These are phyloP conservation scores for Hansenula sp. DNA, from an alignment of 1,139 yeast genomes.

Conservation along the genomic window DNA sequence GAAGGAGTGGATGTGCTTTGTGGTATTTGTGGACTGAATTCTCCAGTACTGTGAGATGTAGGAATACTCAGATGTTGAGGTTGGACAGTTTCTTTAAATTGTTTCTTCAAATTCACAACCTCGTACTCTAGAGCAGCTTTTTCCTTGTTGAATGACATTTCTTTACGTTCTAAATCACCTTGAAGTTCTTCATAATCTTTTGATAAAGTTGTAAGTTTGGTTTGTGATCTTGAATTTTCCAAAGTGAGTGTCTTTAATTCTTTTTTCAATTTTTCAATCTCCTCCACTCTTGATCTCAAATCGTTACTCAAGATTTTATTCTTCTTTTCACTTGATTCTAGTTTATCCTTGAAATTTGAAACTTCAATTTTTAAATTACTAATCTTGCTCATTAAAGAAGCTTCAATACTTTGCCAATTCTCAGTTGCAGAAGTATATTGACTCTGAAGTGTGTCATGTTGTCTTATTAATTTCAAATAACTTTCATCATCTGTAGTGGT, in stretches of 20 bases:
- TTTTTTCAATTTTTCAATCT: constrained; percentile 11
- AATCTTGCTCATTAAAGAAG: constrained; percentile 43
- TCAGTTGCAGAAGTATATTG: constrained; percentile 70
- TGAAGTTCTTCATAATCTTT: constrained; percentile 25
- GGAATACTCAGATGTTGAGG: constrained; percentile 14
- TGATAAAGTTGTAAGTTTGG: constrained; percentile 6
- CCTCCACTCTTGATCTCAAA: constrained; percentile 16
- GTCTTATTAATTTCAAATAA: constrained; percentile 26
- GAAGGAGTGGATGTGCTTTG: constrained; percentile 16
- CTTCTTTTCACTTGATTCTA: constrained; percentile 12
- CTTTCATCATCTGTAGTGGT: constrained; percentile 23
- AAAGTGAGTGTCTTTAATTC: constrained; percentile 15
- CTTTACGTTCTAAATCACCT: constrained; percentile 20
- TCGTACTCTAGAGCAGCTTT: constrained; percentile 29
- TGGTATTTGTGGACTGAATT: constrained; percentile 2
- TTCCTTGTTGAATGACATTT: constrained; percentile 17
- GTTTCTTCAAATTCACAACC: constrained; percentile 36
- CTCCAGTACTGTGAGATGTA: background rate
- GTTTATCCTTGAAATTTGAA: constrained; percentile 3
- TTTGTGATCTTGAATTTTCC: constrained; percentile 12
- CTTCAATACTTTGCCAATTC: constrained; percentile 64
- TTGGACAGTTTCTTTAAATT: constrained; percentile 25
- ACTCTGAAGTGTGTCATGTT: constrained; percentile 54
- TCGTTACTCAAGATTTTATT: constrained; percentile 19
- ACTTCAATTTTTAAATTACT: constrained; percentile 34